Base-by-base conservation (phyloP, 352 stramenopile species). In the Pythium aristosporum region DNA sequence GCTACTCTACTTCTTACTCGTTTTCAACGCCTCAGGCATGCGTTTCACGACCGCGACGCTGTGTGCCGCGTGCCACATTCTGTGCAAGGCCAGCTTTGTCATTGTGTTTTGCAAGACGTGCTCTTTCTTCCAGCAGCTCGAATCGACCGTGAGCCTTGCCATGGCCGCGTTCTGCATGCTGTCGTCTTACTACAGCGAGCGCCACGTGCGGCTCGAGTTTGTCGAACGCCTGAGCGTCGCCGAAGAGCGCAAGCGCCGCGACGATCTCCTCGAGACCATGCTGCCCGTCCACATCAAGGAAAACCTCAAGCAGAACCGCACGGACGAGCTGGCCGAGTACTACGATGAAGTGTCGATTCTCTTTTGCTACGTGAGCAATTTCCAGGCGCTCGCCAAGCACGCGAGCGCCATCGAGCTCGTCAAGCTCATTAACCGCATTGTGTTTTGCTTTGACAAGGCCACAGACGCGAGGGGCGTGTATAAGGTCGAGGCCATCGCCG, bases 401-500 rank as follows among this genome's bases (percentile, higher is more conserved):
- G 73, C 87, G 20, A 85, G 69, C 8, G 78, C 85, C 15, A 89
- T 89, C 53, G 77, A 94, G 28, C 75, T 96, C 25, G 80, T 96
- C 10, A 87, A 91, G 55, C 74, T 94, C 13, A 87, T 96, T 67
- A 92, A 96, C 59, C 83, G 75, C n/a, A 85, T 94, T 37, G 91
- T 91, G 28, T 93, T 90, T 44, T 87, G 85, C 56, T 94, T 96
- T 43, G 88, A 94, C 68, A 78, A 85, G 21, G 76, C 89, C 25
- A 86, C 83, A 1, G 82, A 94, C 44, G 63, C 74, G 13, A 72
- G 87, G 28, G 75, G 72, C 1, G 85, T 96, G 0, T 91, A 96
- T 70, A 96, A 96, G 69, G 81, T 96, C 46, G 86, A 96, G 61
- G 92, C 88, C 30, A 89, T 96, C 54, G 88, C 79, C 15, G 79